A percentile compares a stretch with the other conserved stretches of the same genome.
phyloP scores from a whole-genome alignment of 306 rosid species.

The Ormosia emarginata region DNA sequence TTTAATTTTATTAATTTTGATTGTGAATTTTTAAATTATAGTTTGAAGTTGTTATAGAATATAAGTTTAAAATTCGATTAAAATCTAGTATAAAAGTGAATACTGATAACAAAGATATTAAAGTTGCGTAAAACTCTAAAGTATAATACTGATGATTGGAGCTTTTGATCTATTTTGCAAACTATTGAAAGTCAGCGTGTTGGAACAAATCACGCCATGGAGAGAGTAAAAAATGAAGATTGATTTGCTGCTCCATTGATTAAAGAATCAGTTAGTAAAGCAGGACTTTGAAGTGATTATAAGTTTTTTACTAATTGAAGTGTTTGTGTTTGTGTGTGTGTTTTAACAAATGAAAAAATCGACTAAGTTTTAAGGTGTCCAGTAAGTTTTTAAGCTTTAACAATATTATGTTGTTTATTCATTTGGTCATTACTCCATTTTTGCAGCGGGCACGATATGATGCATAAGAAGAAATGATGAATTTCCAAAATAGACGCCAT shows the following conservation, averaged over 20 bases:
- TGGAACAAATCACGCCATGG: no score
- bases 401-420: slow-evolving; percentile 3
- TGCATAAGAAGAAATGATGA: slow-evolving; percentile 86
- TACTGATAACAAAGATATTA: no score
- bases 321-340: not conserved
- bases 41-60: no score
- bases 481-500: slow-evolving; percentile 60
- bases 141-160: no score
- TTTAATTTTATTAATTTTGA: no score
- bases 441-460: slow-evolving; percentile 81
- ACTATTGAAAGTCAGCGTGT: no score
- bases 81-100: no score
- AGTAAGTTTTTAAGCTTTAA: not conserved
- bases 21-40: no score
- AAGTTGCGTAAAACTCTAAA: no score
- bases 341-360: not conserved
- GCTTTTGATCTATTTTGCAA: no score
- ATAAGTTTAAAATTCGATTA: no score
- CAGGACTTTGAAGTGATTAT: not conserved
- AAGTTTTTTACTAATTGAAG: not conserved
- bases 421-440: slow-evolving; percentile 5
- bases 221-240: no score
- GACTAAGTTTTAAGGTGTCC: not conserved
- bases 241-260: not conserved
- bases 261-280: not conserved